Conservation (phyloP, 2,329 filamentous ascomycete genomes). For the Penicillium brasilianum region DNA sequence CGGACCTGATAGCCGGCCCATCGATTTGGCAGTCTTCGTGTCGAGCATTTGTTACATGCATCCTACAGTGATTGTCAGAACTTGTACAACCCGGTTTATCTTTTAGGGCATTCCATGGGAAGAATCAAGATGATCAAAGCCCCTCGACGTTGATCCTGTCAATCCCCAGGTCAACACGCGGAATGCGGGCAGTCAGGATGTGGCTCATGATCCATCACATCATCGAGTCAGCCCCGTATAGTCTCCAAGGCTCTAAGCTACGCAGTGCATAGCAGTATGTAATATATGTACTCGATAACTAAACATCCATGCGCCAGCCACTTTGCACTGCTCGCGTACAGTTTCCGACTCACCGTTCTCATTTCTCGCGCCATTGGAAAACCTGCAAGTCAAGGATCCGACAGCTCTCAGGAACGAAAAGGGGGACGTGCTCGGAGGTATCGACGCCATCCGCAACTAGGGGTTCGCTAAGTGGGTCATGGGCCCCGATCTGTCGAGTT, state of each 20-base stretch:
- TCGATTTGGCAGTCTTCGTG: background rate
- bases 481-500: slow-evolving; percentile 22
- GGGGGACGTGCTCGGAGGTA: slow-evolving; percentile 16
- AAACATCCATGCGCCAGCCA: slow-evolving; percentile 5
- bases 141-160: slow-evolving; percentile 7
- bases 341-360: slow-evolving; percentile 1
- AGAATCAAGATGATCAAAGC: background rate
- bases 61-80: background rate
- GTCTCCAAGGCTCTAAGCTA: background rate
- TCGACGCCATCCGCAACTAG: slow-evolving; percentile 22
- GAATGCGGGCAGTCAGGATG: slow-evolving; percentile 17
- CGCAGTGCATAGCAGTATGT: background rate
- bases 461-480: slow-evolving; percentile 21
- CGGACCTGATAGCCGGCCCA: slow-evolving; percentile 6
- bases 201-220: slow-evolving; percentile 21
- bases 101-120: slow-evolving; percentile 9
- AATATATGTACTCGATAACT: background rate
- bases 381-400: background rate
- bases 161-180: slow-evolving; percentile 15
- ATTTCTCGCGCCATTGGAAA: background rate
- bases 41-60: slow-evolving; percentile 2
- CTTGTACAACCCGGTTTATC: background rate
- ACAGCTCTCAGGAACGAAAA: slow-evolving; percentile 7
- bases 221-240: slow-evolving; percentile 6
- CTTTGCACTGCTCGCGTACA: background rate